Conservation (phyloP, 1,284 basidiomycete species). For the Ustilago cynodontis region DNA sequence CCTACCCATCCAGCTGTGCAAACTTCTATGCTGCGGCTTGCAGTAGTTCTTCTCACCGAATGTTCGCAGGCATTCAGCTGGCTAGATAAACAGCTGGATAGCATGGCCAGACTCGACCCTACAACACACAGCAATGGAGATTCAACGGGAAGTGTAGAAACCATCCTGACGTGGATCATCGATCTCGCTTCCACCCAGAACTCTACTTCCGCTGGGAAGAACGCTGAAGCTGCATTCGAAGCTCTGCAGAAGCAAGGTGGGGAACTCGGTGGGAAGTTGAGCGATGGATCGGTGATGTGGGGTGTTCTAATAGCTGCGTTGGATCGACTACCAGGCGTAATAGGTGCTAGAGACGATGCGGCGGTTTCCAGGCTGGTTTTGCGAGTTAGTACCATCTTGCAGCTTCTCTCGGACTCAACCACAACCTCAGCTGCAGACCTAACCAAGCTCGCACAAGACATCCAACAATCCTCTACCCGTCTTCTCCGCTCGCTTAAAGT, state of each 20-base stretch:
- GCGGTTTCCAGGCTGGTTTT: slow-evolving; percentile 25
- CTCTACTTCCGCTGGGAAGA: background rate
- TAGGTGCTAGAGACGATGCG: slow-evolving; percentile 23
- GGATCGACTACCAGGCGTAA: slow-evolving; percentile 15
- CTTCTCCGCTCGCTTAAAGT: slow-evolving; percentile 17
- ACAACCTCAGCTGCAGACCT: background rate
- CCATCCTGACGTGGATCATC: slow-evolving; percentile 37
- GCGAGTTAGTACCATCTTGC: slow-evolving; percentile 19
- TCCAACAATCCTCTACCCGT: slow-evolving; percentile 6
- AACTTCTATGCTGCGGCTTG: slow-evolving; percentile 16
- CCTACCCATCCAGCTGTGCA: slow-evolving; percentile 14
- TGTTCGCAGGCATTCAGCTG: slow-evolving; percentile 33
- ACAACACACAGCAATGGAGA: background rate
- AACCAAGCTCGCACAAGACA: slow-evolving; percentile 15
- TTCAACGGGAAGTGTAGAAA: slow-evolving; percentile 14
- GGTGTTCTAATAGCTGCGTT: slow-evolving; percentile 19
- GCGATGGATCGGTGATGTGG: slow-evolving; percentile 14
- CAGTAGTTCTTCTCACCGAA: slow-evolving; percentile 17
- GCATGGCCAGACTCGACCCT: slow-evolving; percentile 18
- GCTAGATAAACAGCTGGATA: slow-evolving; percentile 33
- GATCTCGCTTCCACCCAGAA: slow-evolving; percentile 31
- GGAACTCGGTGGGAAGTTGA: background rate
- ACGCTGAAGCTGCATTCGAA: slow-evolving; percentile 9
- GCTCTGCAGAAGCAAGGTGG: background rate
- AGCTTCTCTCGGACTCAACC: background rate